Percentiles rank a stretch among this genome's conserved stretches.
Conservation (phyloP, 2,329 filamentous ascomycete genomes). For the Fusarium sp. region DNA sequence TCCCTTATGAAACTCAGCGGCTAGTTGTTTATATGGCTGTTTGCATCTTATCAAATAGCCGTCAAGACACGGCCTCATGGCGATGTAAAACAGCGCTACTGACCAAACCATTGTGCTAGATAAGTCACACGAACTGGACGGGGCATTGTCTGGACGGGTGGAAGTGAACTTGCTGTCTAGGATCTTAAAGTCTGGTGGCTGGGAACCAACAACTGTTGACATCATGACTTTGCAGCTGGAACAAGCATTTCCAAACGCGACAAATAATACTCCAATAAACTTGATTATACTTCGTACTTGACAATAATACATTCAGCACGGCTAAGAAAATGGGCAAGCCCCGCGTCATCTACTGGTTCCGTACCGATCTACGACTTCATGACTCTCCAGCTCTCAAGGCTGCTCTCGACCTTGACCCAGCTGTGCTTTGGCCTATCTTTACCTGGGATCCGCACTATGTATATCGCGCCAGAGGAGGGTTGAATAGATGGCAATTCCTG, state of each 20-base stretch:
- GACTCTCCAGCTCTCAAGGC: conserved; percentile 80
- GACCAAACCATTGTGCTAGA: not conserved
- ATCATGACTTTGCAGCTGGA: conserved; percentile 41
- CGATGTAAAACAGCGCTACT: not conserved
- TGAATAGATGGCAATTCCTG: conserved; percentile 81
- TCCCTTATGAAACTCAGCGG: conserved; percentile 8
- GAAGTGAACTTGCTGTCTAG: conserved; percentile 7
- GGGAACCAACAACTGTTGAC: conserved; percentile 37
- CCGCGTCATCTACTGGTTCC: conserved; percentile 79
- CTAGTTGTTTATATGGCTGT: not conserved
- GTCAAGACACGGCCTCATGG: conserved; percentile 1
- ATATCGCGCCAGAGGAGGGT: conserved; percentile 74
- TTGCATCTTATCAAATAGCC: not conserved
- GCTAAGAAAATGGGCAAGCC: conserved; percentile 46
- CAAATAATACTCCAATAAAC: not conserved
- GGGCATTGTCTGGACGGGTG: not conserved
- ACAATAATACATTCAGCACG: not conserved
- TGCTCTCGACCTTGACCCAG: conserved; percentile 75
- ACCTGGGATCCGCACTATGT: conserved; percentile 87
- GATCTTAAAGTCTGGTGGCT: conserved; percentile 28
- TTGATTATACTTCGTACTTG: not conserved
- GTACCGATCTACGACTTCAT: conserved; percentile 80
- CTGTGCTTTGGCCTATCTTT: conserved; percentile 78
- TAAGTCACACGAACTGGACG: not conserved
- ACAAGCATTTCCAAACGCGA: conserved; percentile 3